Conservation (phyloP, 2,329 filamentous ascomycete genomes). For the Cladorrhinum sp. region DNA sequence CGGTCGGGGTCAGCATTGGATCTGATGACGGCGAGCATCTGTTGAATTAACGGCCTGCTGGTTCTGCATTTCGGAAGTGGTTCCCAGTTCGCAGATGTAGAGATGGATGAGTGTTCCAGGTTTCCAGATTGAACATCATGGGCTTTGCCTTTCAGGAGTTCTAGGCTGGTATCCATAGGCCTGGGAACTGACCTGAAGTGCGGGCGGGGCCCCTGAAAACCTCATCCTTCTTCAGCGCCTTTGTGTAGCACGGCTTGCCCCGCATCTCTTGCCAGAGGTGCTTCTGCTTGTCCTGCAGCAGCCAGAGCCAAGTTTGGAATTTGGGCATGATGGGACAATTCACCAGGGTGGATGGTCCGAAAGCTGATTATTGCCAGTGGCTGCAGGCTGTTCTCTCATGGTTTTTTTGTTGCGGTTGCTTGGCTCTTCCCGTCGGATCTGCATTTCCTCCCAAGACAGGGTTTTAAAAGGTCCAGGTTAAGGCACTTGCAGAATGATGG, state of each 20-base stretch:
- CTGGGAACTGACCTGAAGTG: background rate
- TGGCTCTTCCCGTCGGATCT: constrained; percentile 19
- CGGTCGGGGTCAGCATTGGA: background rate
- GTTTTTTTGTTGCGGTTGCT: constrained; percentile 19
- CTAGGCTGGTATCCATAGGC: background rate
- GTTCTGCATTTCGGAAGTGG: background rate
- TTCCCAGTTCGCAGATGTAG: background rate
- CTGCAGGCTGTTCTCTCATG: constrained; percentile 18
- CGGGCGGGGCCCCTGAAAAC: constrained; percentile 1
- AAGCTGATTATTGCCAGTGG: constrained; percentile 23
- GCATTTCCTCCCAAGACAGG: constrained; percentile 17
- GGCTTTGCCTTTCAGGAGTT: background rate
- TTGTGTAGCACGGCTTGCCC: constrained; percentile 14
- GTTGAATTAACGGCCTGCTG: background rate
- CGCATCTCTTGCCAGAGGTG: constrained; percentile 12
- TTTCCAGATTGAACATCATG: background rate
- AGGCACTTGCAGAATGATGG: constrained; percentile 20
- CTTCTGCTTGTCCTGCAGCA: constrained; percentile 2
- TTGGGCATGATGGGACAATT: constrained; percentile 17
- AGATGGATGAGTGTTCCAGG: background rate
- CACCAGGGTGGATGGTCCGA: constrained; percentile 13
- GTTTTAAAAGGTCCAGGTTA: constrained; percentile 20
- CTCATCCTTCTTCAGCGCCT: background rate
- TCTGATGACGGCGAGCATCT: background rate
- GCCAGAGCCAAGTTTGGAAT: constrained; percentile 12